Evolutionary conservation across 169 alveolate species (phyloP), one percentile per base, ranked within the genome.

Genomic region (Plasmodium gallinaceum): DNA sequence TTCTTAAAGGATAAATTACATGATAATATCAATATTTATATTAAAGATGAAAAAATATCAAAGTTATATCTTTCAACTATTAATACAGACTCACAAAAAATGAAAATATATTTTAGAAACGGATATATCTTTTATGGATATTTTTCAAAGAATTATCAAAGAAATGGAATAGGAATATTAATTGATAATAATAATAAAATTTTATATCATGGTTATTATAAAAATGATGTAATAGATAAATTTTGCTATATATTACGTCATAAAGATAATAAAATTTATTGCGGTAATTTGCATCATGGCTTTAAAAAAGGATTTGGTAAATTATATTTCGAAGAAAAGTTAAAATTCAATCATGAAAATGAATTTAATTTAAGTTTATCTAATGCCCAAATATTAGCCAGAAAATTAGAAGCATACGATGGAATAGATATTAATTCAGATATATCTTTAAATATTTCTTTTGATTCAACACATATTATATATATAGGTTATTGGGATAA

Each of bases 81-180:
- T 51, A 72, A 65, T 24, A 45, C 43, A 57, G 70, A 71, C 14
- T 70, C 46, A 8, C 74, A 71, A 64, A 86, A 86, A 66, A 86
- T 86, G 26, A 69, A 86, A 70, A 61, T 86, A 71, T 70, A 66
- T 52, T 86, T 86, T 64, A 24, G 87, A 86, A 86, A 71, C 42
- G 92, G 92, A 73, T 86, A 86, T 64, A 37, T 86, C 14, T 86
- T 86, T 72, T 86, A 86, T 52, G 92, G 92, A 0, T 66, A 86
- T 43, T 86, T 86, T 61, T 60, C 69, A 16, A 22, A 70, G 32
- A 61, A 60, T 46, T 86, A 70, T 52, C 39, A 71, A 32, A 71
- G 87, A 86, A 70, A 86, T 71, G 92, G 92, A 64, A 70, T 86
- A 71, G 92, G 92, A 18, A 86, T 86, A 64, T 66, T 86, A 73